Evolutionary conservation across 352 stramenopile genomes (phyloP).

Genomic region (Globisporangium viniferum): DNA sequence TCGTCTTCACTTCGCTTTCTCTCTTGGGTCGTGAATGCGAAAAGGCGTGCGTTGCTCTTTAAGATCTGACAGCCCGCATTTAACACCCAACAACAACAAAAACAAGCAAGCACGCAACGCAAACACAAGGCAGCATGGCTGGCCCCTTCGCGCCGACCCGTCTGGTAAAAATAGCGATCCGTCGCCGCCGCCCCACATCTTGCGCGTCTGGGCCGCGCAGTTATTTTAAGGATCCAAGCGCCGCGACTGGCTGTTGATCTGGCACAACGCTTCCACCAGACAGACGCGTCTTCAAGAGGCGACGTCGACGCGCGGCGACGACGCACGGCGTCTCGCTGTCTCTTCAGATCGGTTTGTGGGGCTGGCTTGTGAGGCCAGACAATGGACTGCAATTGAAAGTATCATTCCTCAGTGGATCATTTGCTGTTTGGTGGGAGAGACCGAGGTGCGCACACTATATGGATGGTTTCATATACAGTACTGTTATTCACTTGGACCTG

Average conservation of each 20-base stretch:
- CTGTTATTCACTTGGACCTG: not conserved
- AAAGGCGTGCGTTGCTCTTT: conserved; percentile 6
- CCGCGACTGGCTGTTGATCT: not conserved
- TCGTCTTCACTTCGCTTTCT: not conserved
- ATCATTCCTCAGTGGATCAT: not conserved
- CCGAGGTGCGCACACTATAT: not conserved
- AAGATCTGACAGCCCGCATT: not conserved
- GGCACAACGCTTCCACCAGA: not conserved
- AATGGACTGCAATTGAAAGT: not conserved
- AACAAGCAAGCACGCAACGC: not conserved
- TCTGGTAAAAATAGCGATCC: not conserved
- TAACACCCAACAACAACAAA: not conserved
- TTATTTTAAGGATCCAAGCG: not conserved
- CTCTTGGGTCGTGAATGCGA: not conserved
- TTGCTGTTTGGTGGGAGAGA: not conserved
- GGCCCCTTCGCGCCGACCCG: not conserved
- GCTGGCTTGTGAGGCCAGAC: too few relatives aligned
- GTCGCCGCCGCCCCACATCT: not conserved
- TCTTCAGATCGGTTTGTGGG: too few relatives aligned
- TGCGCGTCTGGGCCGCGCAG: too few relatives aligned
- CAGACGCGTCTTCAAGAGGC: too few relatives aligned
- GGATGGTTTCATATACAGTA: not conserved
- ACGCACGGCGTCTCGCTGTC: too few relatives aligned
- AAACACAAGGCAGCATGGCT: not conserved
- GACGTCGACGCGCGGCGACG: too few relatives aligned